A percentile compares a stretch with the other conserved stretches of the same genome.
phyloP scores from a whole-genome alignment of 169 alveolate genomes.

The Plasmodium vivax region DNA sequence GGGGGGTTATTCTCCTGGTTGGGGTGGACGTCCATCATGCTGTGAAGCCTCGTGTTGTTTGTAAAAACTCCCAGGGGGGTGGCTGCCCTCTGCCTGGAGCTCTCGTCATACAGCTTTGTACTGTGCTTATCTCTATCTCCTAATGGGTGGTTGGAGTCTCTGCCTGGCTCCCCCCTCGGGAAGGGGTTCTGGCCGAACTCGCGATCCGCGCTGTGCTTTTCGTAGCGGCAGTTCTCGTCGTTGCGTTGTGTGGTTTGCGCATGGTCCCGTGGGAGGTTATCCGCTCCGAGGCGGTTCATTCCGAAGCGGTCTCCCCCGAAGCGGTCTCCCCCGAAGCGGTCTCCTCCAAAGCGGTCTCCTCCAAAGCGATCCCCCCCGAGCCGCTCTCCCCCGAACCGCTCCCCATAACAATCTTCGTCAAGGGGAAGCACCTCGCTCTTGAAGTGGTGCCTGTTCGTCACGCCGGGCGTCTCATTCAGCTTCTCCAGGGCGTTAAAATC shows the following conservation, averaged over 20 bases:
- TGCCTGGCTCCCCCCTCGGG: not conserved
- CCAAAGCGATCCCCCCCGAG: not conserved
- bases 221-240: not conserved
- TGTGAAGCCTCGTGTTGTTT: not conserved
- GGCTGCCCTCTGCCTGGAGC: not conserved
- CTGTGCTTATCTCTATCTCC: not conserved
- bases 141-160: not conserved
- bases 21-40: not conserved
- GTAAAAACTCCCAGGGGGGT: not conserved
- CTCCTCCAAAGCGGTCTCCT: not conserved
- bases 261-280: not conserved
- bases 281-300: not conserved
- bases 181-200: not conserved
- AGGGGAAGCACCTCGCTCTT: not conserved
- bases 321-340: not conserved
- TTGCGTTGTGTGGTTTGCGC: not conserved
- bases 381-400: not conserved
- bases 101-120: not conserved
- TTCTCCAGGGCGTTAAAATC: conserved; percentile 12
- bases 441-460: conserved; percentile 16
- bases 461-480: conserved; percentile 35
- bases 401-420: not conserved
- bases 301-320: no score
- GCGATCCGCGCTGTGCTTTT: not conserved
- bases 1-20: not conserved